Conservation (phyloP, 2,329 filamentous ascomycete genomes). For the Penicillium sp. region DNA sequence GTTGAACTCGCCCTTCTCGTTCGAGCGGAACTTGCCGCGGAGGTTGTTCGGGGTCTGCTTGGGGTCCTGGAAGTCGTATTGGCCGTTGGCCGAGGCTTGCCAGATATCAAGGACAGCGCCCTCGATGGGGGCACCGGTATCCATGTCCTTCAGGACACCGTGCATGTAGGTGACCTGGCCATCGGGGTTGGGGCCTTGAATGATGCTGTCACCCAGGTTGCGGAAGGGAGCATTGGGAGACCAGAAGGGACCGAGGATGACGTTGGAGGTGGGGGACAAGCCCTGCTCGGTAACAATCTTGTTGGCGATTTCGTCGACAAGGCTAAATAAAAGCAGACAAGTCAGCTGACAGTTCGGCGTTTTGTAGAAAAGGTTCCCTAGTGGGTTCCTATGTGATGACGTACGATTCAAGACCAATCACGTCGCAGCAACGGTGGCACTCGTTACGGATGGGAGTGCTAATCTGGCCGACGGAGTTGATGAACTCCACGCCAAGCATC, state of each 20-base stretch:
- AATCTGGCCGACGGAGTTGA: slow-evolving; percentile 68
- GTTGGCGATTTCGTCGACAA: slow-evolving; percentile 76
- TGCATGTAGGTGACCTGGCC: slow-evolving; percentile 63
- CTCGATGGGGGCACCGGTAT: slow-evolving; percentile 60
- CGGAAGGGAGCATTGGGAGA: slow-evolving; percentile 68
- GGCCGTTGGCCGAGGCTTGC: slow-evolving; percentile 69
- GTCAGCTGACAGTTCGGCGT: no score
- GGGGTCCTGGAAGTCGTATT: slow-evolving; percentile 71
- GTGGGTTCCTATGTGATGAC: no score
- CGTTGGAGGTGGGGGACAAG: slow-evolving; percentile 64
- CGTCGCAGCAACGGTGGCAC: slow-evolving; percentile 65
- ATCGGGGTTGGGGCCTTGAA: slow-evolving; percentile 54
- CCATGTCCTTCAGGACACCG: slow-evolving; percentile 59
- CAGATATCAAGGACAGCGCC: slow-evolving; percentile 70
- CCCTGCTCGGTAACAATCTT: slow-evolving; percentile 56
- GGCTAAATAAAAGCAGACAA: slow-evolving; percentile 21
- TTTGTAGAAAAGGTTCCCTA: no score
- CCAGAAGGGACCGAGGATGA: slow-evolving; percentile 75
- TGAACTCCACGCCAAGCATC: slow-evolving; percentile 66
- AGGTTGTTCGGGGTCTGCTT: slow-evolving; percentile 68
- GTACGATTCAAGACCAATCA: slow-evolving; percentile 61
- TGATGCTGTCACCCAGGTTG: slow-evolving; percentile 59
- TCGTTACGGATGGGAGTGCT: slow-evolving; percentile 66
- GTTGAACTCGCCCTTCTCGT: slow-evolving; percentile 61
- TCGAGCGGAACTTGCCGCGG: slow-evolving; percentile 66